Base-by-base conservation (phyloP, 1,284 basidiomycete species). In the Peniophora sp. region DNA sequence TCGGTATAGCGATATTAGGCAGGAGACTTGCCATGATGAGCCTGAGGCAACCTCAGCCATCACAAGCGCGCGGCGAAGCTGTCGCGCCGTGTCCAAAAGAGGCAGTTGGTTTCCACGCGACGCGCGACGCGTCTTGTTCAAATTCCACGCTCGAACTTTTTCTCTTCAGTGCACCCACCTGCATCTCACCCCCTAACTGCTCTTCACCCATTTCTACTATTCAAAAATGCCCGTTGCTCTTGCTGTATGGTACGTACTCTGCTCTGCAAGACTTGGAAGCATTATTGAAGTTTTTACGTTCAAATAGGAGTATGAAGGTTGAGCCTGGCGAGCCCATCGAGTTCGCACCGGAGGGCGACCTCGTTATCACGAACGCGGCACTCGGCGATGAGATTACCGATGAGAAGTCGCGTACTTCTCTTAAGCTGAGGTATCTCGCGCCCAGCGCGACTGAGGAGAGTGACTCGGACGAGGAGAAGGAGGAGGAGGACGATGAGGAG, bases 341-440 rank as follows among this genome's bases (percentile, higher is more conserved):
- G 53, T 61, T 92, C 59, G 67, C 76, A 52, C 82, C 90, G 50
- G 75, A 78, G 55, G 75, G 76, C 43, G 89, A 93, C 69, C 71
- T 96, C 61, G 76, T 78, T 62, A 82, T 97, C 67, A 92, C 90
- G 64, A 93, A 92, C 68, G 82, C 87, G 50, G 81, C 91, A 8
- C 80, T 95, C 48, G 86, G 85, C 50, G 86, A 91, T 58, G 75
- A 80, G 58, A 74, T 95, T 54, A 71, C 66, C 36, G 83, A 89
- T 63, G 63, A 72, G 50, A 71, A 73, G 46, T 82, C 81, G 35
- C 78, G 92, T 56, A 86, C 90, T 11, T 81, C 86, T 52, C 72
- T 97, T 61, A 93, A 90, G 70, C 75, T 97, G 58, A 77, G 78
- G 48, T 90, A 91, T 70, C 68, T 65, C 50, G 62, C 64, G 19